Evolutionary conservation across 805 yeast species (phyloP).

Genomic region (Wickerhamiella galacta): DNA sequence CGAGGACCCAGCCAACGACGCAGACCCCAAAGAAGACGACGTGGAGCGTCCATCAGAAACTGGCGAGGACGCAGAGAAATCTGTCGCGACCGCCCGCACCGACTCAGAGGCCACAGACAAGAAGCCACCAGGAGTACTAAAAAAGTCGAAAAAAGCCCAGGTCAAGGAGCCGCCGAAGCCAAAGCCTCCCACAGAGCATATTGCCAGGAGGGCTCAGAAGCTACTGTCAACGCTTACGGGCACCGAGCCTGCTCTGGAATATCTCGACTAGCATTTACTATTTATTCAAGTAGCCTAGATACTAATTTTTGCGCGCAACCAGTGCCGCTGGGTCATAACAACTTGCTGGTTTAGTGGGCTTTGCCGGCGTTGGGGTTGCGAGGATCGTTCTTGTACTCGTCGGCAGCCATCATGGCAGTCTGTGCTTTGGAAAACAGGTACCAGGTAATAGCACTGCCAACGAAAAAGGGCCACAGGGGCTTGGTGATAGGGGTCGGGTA

Average conservation of each 20-base stretch:
- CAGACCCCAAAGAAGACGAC: constrained; percentile 1
- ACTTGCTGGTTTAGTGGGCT: constrained; percentile 9
- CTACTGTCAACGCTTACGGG: constrained; percentile 10
- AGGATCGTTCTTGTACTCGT: constrained; percentile 83
- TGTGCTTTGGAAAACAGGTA: constrained; percentile 56
- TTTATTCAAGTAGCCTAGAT: constrained; percentile 1
- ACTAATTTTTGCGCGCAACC: neutral
- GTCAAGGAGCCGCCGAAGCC: constrained; percentile 1
- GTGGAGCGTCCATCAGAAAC: neutral
- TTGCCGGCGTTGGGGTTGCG: constrained; percentile 68
- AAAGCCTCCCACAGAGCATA: constrained; percentile 10
- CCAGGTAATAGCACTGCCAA: constrained; percentile 62
- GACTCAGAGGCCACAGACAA: constrained; percentile 5
- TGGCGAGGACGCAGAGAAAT: neutral
- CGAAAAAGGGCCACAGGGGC: constrained; percentile 78
- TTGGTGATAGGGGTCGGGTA: constrained; percentile 41
- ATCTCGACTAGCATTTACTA: constrained; percentile 6
- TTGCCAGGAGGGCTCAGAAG: constrained; percentile 12
- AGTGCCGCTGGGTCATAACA: neutral
- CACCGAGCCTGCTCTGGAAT: constrained; percentile 8
- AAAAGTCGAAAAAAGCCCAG: neutral
- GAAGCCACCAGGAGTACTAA: constrained; percentile 6
- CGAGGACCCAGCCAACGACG: constrained; percentile 15
- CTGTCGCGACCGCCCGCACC: neutral
- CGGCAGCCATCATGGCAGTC: constrained; percentile 44